A percentile compares a stretch with the other conserved stretches of the same genome.
Evolutionary conservation across 2,329 filamentous ascomycete genomes (phyloP).

Genomic region (Diaporthe ilicicola): DNA sequence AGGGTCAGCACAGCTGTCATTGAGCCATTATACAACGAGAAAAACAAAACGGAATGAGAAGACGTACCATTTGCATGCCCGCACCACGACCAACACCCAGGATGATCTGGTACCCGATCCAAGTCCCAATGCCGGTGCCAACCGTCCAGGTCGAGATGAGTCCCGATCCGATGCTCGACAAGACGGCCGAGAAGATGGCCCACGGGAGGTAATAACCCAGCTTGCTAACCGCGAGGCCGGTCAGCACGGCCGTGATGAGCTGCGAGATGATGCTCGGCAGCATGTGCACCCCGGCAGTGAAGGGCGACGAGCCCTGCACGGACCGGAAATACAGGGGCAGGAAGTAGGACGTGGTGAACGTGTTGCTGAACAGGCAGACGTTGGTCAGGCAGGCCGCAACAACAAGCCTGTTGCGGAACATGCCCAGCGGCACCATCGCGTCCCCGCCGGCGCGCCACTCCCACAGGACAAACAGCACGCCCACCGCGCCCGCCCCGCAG

Average conservation of each 20-base stretch:
- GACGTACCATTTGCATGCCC: slow-evolving; percentile 21
- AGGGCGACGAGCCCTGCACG: slow-evolving; percentile 14
- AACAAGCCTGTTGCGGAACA: slow-evolving; percentile 37
- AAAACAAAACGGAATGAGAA: background rate
- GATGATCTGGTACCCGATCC: slow-evolving; percentile 35
- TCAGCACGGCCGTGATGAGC: slow-evolving; percentile 8
- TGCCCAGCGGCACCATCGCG: slow-evolving; percentile 38
- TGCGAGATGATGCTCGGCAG: slow-evolving; percentile 19
- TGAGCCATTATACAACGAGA: background rate
- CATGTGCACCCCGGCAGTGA: slow-evolving; percentile 19
- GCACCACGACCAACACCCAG: slow-evolving; percentile 33
- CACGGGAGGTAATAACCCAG: slow-evolving; percentile 35
- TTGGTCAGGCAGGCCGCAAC: slow-evolving; percentile 16
- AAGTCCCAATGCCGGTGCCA: slow-evolving; percentile 28
- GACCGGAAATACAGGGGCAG: slow-evolving; percentile 31
- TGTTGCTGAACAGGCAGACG: slow-evolving; percentile 36
- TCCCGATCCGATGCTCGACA: slow-evolving; percentile 30
- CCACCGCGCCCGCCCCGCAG: slow-evolving; percentile 35
- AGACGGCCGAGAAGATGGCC: slow-evolving; percentile 25
- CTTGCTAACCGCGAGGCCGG: slow-evolving; percentile 20
- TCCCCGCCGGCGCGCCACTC: slow-evolving; percentile 40
- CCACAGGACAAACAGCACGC: slow-evolving; percentile 40
- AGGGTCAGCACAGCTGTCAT: background rate
- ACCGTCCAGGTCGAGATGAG: slow-evolving; percentile 33
- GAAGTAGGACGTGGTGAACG: slow-evolving; percentile 40